Evolutionary conservation across 768 basidiomycete genomes (phyloP).

Genomic region (Dentipellis sp.): DNA sequence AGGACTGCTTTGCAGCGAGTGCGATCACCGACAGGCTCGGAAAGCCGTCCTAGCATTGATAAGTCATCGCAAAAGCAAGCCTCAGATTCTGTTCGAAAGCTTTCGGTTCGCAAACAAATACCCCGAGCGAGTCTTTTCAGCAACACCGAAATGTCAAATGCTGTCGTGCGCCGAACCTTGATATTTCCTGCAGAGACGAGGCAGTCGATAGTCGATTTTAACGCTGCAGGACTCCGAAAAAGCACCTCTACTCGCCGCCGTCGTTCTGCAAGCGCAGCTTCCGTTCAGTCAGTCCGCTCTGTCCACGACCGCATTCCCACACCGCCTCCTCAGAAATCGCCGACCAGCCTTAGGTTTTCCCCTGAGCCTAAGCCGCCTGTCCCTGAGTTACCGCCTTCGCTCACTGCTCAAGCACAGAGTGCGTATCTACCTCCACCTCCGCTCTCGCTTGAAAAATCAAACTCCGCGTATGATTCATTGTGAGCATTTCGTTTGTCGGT

Average conservation of each 20-base stretch:
- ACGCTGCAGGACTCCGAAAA: constrained; percentile 17
- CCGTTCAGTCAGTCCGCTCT: constrained; percentile 56
- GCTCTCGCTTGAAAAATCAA: constrained; percentile 51
- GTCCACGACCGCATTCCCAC: constrained; percentile 78
- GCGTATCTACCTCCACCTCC: constrained; percentile 28
- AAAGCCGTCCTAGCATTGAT: constrained; percentile 14
- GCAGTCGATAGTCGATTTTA: constrained; percentile 47
- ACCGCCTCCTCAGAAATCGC: constrained; percentile 68
- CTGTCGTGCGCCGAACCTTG: constrained; percentile 69
- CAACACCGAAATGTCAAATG: constrained; percentile 21
- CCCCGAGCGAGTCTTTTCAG: constrained; percentile 1
- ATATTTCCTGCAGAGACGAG: constrained; percentile 66
- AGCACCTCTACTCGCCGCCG: constrained; percentile 38
- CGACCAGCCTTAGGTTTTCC: constrained; percentile 51
- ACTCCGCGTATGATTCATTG: constrained; percentile 71
- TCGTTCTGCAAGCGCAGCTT: constrained; percentile 50
- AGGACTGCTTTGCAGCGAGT: constrained; percentile 1
- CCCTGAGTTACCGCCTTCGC: constrained; percentile 49
- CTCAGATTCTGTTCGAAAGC: background rate
- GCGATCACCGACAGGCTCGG: constrained; percentile 15
- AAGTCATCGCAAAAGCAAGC: constrained; percentile 2
- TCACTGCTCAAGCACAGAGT: constrained; percentile 27
- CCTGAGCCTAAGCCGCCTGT: constrained; percentile 59
- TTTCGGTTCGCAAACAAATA: constrained; percentile 6
- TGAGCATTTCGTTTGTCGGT: constrained; percentile 31